phyloP scores from a whole-genome alignment of 2,329 filamentous ascomycete species.

The Monilinia aucupariae region DNA sequence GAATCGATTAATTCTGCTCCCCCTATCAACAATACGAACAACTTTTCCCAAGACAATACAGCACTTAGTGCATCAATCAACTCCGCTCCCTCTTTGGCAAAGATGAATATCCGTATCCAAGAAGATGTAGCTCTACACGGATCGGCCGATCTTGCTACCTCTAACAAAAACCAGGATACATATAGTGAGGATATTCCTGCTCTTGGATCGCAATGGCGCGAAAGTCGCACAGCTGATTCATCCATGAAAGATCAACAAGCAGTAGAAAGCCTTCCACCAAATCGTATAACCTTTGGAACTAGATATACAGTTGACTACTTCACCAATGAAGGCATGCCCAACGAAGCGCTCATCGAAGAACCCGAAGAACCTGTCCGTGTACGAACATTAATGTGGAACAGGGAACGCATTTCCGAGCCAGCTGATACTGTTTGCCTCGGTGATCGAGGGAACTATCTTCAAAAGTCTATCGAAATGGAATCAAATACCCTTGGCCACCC shows the following conservation, averaged over 20 bases:
- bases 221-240: background rate
- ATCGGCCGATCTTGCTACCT: constrained; percentile 31
- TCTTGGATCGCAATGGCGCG: background rate
- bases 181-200: background rate
- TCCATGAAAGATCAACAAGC: background rate
- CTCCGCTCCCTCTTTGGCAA: constrained; percentile 28
- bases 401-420: background rate
- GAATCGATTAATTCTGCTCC: constrained; percentile 28
- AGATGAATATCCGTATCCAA: background rate
- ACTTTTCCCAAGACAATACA: no score
- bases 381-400: background rate
- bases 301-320: constrained; percentile 8
- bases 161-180: background rate
- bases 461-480: background rate
- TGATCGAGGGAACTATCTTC: background rate
- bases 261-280: background rate
- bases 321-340: background rate
- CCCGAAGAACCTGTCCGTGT: background rate
- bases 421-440: background rate
- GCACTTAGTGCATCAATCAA: constrained; percentile 20
- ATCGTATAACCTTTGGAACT: constrained; percentile 1
- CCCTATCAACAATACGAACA: constrained; percentile 21
- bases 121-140: background rate
- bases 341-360: background rate
- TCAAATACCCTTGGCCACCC: background rate